phyloP scores from a whole-genome alignment of 164 flowering plant genomes.

The Chloranthus sessilifolius region DNA sequence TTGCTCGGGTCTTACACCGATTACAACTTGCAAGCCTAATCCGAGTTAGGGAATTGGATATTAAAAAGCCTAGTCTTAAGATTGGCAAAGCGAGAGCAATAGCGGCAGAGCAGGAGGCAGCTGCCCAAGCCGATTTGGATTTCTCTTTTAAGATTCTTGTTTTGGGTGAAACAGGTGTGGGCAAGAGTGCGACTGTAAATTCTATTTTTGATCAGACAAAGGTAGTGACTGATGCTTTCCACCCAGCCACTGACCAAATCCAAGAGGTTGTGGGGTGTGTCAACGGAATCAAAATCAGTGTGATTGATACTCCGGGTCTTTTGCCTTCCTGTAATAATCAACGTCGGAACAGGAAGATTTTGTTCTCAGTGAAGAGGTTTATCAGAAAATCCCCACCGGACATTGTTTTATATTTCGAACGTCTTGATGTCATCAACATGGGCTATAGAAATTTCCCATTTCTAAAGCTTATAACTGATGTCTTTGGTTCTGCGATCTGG shows the following conservation, averaged over 20 bases:
- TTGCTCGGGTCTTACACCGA: conserved; percentile 77
- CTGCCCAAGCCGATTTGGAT: conserved; percentile 51
- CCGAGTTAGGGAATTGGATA: conserved; percentile 63
- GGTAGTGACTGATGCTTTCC: conserved; percentile 70
- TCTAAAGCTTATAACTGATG: conserved; percentile 76
- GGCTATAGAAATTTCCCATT: conserved; percentile 70
- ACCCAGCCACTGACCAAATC: conserved; percentile 64
- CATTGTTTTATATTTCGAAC: conserved; percentile 81
- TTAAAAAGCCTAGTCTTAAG: conserved; percentile 41
- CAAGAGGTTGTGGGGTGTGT: conserved; percentile 61
- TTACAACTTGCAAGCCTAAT: conserved; percentile 72
- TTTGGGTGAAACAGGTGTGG: conserved; percentile 91
- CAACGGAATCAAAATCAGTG: conserved; percentile 55
- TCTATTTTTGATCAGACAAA: conserved; percentile 69
- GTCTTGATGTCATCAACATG: conserved; percentile 65
- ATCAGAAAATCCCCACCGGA: conserved; percentile 73
- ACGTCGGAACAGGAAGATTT: conserved; percentile 57
- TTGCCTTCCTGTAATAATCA: conserved; percentile 48
- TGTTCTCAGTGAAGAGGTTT: conserved; percentile 61
- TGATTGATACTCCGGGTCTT: conserved; percentile 95
- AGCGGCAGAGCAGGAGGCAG: conserved; percentile 60
- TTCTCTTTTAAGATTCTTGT: conserved; percentile 72
- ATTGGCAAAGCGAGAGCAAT: conserved; percentile 43
- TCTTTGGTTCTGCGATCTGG: conserved; percentile 85
- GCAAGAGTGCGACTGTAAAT: conserved; percentile 97